Evolutionary conservation across 225 moss, liverwort and hornwort species (phyloP).

Genomic region (Asterella californica): DNA sequence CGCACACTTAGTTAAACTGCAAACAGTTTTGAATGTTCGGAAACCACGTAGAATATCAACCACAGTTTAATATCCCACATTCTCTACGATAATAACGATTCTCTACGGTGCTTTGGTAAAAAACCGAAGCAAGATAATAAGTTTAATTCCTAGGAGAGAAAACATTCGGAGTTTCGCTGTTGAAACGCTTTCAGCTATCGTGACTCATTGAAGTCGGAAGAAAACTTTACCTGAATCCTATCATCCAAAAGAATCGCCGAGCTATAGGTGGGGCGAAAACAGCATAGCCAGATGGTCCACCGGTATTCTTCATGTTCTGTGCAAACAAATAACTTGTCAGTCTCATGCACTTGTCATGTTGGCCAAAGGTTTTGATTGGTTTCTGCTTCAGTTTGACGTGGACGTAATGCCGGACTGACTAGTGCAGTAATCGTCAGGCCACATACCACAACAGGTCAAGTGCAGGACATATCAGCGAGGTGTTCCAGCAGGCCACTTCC

Average conservation of each 20-base stretch:
- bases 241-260: constrained; percentile 93
- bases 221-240: constrained; percentile 79
- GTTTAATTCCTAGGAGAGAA: too few species aligned
- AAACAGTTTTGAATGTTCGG: too few species aligned
- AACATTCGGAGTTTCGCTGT: too few species aligned
- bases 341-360: background rate
- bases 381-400: too few species aligned
- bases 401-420: background rate
- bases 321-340: constrained; percentile 2
- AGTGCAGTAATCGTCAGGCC: background rate
- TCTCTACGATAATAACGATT: too few species aligned
- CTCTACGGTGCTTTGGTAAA: too few species aligned
- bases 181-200: too few species aligned
- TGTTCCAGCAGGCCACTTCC: background rate
- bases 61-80: background rate
- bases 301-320: constrained; percentile 85
- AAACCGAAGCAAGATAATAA: too few species aligned
- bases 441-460: background rate
- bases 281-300: constrained; percentile 90
- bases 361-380: too few species aligned
- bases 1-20: too few species aligned
- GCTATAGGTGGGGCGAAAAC: constrained; percentile 87
- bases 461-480: background rate
- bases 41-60: background rate
- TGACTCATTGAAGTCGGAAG: background rate